Evolutionary conservation across 176 grass and related monocot species (phyloP).

Genomic region (Avena sativa): DNA sequence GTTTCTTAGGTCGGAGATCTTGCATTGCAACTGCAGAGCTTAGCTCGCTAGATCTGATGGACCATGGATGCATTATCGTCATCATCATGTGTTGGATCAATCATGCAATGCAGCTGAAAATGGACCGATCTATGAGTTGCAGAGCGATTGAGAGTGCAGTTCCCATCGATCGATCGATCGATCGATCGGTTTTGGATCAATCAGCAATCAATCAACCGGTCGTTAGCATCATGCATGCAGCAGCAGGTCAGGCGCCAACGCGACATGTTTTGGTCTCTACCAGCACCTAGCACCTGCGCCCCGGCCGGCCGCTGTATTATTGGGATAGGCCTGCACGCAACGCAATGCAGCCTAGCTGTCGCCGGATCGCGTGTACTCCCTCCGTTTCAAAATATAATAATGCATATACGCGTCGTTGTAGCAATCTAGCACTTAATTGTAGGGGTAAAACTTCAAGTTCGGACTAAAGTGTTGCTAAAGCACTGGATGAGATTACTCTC

Average conservation of each 20-base stretch:
- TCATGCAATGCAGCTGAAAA: background rate
- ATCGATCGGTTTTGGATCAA: constrained; percentile 1
- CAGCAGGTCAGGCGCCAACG: background rate
- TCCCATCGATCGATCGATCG: background rate
- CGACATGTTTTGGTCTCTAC: constrained; percentile 14
- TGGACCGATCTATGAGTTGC: background rate
- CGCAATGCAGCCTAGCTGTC: too few relatives aligned
- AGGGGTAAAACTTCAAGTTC: background rate
- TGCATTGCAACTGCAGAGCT: too few relatives aligned
- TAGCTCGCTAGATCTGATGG: too few relatives aligned
- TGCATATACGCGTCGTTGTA: too few relatives aligned
- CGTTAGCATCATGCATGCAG: background rate
- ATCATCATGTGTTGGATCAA: background rate
- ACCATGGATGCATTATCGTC: too few relatives aligned
- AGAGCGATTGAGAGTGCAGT: constrained; percentile 7
- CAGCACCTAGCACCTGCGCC: background rate
- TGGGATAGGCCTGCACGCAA: background rate
- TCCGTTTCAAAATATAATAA: too few relatives aligned
- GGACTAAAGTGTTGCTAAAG: background rate
- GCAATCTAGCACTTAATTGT: too few relatives aligned
- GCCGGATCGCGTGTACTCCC: too few relatives aligned
- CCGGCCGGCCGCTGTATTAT: background rate
- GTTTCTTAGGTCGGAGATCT: too few relatives aligned
- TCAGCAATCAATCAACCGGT: constrained; percentile 13
- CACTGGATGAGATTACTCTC: background rate